Base-by-base conservation (phyloP, 2,329 filamentous ascomycete genomes). In the Paraphaeosphaeria sporulosa region DNA sequence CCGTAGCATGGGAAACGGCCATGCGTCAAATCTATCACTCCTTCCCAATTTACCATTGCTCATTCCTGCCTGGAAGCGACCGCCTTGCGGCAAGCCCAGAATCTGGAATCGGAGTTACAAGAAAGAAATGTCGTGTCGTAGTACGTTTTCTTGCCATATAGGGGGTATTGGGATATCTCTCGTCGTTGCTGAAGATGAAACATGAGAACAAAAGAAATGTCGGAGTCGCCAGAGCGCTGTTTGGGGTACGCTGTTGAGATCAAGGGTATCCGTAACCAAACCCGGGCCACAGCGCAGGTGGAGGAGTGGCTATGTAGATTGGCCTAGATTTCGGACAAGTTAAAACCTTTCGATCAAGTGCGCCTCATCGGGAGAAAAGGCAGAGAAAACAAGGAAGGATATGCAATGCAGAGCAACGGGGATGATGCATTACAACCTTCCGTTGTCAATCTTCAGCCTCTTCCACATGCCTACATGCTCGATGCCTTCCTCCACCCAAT, bases 391-490 rank as follows among this genome's bases (percentile, higher is more conserved):
- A 27, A 46, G n/a, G 15, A 12, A 17, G 53, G 13, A 19, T 17
- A 36, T 38, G 49, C 42, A 34, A 55, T 46, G 48, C 48, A 43
- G 40, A 25, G 25, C 55, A n/a, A n/a, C 9, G 40, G 55, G 48
- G 30, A 27, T n/a, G 19, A 40, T 46, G 38, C 47, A 46, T 38
- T 68, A 67, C 64, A 70, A 71, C 68, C 70, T 72, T 48, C 64
- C 63, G 32, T 44, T 57, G 19, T 67, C 68, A 44, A 82, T 62
- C 58, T 78, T 75, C 19, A 84, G 40, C 59, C 80, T 69, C 75
- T 79, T 85, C 85, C 87, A 96, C 93, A 97, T 96, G 61, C 91
- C 93, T 19, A 96, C 84, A 81, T 97, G 93, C 65, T 86, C 83
- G 57, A 97, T 94, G 4, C 90, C 92, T 71, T 95, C 93, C 76